phyloP scores from a whole-genome alignment of 1,139 yeast species.

The Magnusiomyces tetraspermus region DNA sequence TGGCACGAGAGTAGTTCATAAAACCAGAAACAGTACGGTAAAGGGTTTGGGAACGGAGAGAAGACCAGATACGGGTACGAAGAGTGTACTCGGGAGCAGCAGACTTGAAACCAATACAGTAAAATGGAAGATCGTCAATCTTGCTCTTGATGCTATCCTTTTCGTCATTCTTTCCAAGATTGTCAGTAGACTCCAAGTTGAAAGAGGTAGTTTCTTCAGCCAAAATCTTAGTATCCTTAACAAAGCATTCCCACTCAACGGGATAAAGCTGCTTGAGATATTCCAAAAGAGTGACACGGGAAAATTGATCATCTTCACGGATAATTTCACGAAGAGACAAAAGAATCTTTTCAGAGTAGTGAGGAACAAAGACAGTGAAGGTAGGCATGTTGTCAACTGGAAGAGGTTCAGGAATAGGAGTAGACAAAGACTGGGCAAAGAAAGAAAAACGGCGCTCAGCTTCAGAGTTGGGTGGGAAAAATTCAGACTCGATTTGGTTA shows the following conservation, averaged over 20 bases:
- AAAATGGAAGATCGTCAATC: conserved; percentile 96
- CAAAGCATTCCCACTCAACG: conserved; percentile 98
- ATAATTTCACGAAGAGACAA: conserved; percentile 92
- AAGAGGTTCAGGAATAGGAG: conserved; percentile 96
- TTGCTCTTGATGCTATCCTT: conserved; percentile 66
- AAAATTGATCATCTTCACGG: conserved; percentile 97
- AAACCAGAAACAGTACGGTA: conserved; percentile 98
- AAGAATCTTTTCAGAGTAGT: conserved; percentile 92
- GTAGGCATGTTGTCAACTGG: conserved; percentile 99
- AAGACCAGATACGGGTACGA: conserved; percentile 99
- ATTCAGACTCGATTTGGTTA: conserved; percentile 87
- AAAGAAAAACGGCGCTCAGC: conserved; percentile 99
- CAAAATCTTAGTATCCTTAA: conserved; percentile 93
- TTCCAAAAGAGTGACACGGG: conserved; percentile 92
- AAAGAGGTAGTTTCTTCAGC: conserved; percentile 62
- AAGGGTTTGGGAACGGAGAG: conserved; percentile 93
- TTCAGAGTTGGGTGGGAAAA: conserved; percentile 92
- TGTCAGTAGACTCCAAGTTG: background rate
- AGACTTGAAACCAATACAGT: conserved; percentile 98
- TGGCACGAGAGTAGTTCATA: conserved; percentile 98
- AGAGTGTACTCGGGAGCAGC: conserved; percentile 98
- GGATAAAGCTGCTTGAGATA: conserved; percentile 97
- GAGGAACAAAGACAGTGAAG: conserved; percentile 95
- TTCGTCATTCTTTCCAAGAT: conserved; percentile 32
- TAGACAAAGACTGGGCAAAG: conserved; percentile 96